These are phyloP conservation scores for Eutrema salsugineum DNA, from an alignment of 441 rosid genomes.

Conservation along the genomic window DNA sequence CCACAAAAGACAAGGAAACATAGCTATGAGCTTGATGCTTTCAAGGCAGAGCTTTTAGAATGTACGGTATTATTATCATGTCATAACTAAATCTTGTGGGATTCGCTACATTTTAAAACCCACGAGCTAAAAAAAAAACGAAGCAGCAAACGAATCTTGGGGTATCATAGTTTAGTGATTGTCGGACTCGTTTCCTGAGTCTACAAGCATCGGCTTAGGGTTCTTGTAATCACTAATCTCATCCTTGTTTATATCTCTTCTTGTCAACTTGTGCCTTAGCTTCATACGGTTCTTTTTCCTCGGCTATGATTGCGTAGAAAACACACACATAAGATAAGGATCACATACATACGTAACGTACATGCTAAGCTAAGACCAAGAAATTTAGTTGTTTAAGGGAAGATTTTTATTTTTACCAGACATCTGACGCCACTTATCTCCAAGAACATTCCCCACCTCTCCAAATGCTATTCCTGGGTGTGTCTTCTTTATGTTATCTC, in stretches of 20 bases:
- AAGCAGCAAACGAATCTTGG: background rate
- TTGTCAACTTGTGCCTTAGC: slow-evolving; percentile 78
- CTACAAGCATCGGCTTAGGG: slow-evolving; percentile 58
- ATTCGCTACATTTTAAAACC: background rate
- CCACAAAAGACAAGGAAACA: too few relatives aligned
- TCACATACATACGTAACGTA: slow-evolving; percentile 32
- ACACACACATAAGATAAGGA: slow-evolving; percentile 9
- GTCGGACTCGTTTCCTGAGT: slow-evolving; percentile 59
- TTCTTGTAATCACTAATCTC: slow-evolving; percentile 69
- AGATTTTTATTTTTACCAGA: slow-evolving; percentile 40
- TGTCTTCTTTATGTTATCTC: slow-evolving; percentile 77
- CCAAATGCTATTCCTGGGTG: slow-evolving; percentile 77
- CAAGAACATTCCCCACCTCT: slow-evolving; percentile 61
- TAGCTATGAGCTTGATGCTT: too few relatives aligned
- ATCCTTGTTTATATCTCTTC: slow-evolving; percentile 66
- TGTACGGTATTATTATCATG: too few relatives aligned
- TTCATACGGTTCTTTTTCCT: slow-evolving; percentile 82
- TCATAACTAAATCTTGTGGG: background rate
- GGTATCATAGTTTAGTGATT: slow-evolving; percentile 17
- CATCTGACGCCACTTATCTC: slow-evolving; percentile 85
- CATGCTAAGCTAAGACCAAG: background rate
- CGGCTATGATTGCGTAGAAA: slow-evolving; percentile 41
- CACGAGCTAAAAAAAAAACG: background rate
- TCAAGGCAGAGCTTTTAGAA: too few relatives aligned
- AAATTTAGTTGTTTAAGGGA: background rate